Base-by-base conservation (phyloP, 306 rosid species). In the Trifolium fragiferum region DNA sequence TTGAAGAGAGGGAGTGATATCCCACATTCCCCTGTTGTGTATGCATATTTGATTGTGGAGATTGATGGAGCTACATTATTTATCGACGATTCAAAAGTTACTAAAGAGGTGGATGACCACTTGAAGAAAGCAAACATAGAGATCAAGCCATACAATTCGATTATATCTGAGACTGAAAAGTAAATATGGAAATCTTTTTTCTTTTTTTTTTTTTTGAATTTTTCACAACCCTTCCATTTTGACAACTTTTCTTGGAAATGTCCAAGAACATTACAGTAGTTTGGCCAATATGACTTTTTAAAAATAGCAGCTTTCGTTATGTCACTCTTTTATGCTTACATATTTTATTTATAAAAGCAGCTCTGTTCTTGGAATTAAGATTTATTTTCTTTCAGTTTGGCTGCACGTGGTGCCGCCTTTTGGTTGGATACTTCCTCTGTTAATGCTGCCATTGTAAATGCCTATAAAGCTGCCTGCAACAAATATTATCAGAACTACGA, bases 1-100 rank as follows among this genome's bases (percentile, higher is more conserved):
- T 84, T 82, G 74, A 86, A 94, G 98, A 86, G 98, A 91, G 98
- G 98, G 83, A 91, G 84, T 79, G 98, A 94, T 68, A 86, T 91
- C 79, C 96, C 96, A 46, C 92, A 88, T 84, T 91, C 98, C 73
- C 98, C 98, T 21, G 97, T 94, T 78, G 89, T 81, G 86, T 94
- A 94, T 78, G 97, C 98, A 76, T 94, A 94, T 87, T 79, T 94
- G 78, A 87, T 90, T 73, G 97, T 94, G 86, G 96, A 90, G 81
- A 72, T 86, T 54, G 88, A 79, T 70, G 87, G 89, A 58, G 97
- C 96, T 47, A 91, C 86, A 74, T 83, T 94, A 78, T 91, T 94
- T 82, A 77, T 90, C 18, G 96, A 94, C 51, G 66, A 82, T 76
- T 83, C 86, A 77, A 94, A 94, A 88, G 84, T 91, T 82, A 78